Conservation (phyloP, 208 protist species). For the Entamoeba invadens region DNA sequence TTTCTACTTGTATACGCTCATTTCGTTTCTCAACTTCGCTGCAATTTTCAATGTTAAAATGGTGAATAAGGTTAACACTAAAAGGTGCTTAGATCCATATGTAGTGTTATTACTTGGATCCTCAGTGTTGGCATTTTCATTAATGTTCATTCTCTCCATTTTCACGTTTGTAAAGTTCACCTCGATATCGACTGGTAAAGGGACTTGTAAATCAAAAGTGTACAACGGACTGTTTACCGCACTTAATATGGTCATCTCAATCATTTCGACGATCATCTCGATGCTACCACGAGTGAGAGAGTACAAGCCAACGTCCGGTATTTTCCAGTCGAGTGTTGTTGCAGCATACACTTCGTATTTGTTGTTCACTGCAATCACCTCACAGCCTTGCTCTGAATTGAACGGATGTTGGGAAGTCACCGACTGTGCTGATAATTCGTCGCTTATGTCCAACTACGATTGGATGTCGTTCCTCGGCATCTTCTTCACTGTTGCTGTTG, state of each 20-base stretch:
- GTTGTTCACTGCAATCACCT: background rate
- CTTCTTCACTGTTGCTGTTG: background rate
- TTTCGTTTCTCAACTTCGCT: background rate
- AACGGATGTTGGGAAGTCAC: background rate
- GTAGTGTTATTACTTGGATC: background rate
- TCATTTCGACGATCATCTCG: background rate
- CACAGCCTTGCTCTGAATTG: background rate
- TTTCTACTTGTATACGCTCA: background rate
- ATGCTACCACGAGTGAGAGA: background rate
- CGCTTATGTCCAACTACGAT: background rate
- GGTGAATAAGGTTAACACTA: background rate
- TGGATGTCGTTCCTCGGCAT: background rate
- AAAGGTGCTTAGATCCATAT: background rate
- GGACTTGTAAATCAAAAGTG: background rate
- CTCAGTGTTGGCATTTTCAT: background rate
- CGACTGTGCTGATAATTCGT: background rate
- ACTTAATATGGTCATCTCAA: background rate
- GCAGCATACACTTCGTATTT: background rate
- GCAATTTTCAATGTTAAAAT: background rate
- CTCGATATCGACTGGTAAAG: background rate
- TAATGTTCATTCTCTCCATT: background rate
- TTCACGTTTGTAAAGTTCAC: background rate
- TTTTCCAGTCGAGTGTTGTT: background rate
- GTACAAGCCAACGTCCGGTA: background rate
- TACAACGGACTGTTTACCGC: background rate